Conservation (phyloP, 495 filamentous ascomycete species). For the Trichoderma gamsii region DNA sequence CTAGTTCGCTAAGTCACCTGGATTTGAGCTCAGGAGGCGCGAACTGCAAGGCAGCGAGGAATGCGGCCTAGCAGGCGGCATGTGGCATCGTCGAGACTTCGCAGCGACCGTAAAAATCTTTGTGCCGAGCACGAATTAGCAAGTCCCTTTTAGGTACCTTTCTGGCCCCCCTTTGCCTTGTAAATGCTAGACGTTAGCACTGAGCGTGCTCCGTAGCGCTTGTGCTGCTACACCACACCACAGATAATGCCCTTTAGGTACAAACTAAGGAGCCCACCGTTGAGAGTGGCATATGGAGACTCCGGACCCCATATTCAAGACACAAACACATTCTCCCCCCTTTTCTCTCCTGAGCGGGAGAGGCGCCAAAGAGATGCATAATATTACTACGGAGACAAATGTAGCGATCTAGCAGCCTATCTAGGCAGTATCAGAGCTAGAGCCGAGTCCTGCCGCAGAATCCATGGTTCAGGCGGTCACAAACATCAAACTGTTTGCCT, state of each 20-base stretch:
- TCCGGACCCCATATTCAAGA: not conserved
- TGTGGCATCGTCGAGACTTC: not conserved
- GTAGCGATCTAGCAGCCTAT: too few relatives aligned
- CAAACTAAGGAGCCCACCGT: not conserved
- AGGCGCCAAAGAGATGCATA: too few relatives aligned
- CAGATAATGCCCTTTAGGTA: not conserved
- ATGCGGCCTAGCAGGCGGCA: not conserved
- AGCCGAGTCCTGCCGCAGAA: too few relatives aligned
- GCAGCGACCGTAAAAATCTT: not conserved
- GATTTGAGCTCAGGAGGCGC: conserved; percentile 11
- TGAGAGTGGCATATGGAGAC: not conserved
- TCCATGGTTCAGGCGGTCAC: too few relatives aligned
- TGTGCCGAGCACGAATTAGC: not conserved
- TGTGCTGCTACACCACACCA: not conserved
- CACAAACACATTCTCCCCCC: too few relatives aligned
- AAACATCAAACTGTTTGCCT: too few relatives aligned
- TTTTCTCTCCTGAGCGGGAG: too few relatives aligned
- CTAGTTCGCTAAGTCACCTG: conserved; percentile 15
- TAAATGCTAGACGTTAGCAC: not conserved
- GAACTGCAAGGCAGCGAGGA: conserved; percentile 3
- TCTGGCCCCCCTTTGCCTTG: not conserved
- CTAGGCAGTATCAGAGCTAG: too few relatives aligned
- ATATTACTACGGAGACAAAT: too few relatives aligned
- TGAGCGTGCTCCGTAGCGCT: not conserved
- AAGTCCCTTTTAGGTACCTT: not conserved